Conservation (phyloP, 2,329 filamentous ascomycete species). For the Alternaria triticimaculans region DNA sequence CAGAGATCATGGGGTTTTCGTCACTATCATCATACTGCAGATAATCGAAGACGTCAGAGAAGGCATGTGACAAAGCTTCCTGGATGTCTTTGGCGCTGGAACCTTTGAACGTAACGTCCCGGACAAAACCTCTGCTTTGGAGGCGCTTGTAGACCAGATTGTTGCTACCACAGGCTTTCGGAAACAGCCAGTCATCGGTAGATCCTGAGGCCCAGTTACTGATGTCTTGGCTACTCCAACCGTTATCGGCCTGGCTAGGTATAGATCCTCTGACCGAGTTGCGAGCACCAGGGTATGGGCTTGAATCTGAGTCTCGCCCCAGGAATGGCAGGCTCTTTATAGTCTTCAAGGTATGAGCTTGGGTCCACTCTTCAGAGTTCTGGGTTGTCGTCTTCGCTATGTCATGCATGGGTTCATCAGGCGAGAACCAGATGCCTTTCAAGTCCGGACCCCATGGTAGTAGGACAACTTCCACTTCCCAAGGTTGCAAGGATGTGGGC, state of each 20-base stretch:
- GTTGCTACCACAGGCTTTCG: constrained; percentile 70
- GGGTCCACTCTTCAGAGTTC: constrained; percentile 57
- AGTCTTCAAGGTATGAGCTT: constrained; percentile 33
- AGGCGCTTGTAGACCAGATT: constrained; percentile 72
- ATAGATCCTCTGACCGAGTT: constrained; percentile 20
- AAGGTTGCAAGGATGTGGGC: constrained; percentile 69
- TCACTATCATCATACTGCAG: constrained; percentile 37
- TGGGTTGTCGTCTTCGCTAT: constrained; percentile 45
- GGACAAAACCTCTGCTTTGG: constrained; percentile 75
- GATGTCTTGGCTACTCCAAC: constrained; percentile 58
- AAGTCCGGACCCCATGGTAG: constrained; percentile 70
- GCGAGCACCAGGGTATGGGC: constrained; percentile 22
- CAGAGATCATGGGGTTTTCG: constrained; percentile 31
- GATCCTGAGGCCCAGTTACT: constrained; percentile 56
- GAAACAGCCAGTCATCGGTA: constrained; percentile 66
- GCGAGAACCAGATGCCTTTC: constrained; percentile 60
- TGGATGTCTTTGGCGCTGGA: constrained; percentile 73
- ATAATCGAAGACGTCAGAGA: constrained; percentile 60
- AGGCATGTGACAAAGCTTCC: constrained; percentile 66
- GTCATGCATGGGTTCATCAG: constrained; percentile 50
- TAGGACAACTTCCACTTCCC: constrained; percentile 78
- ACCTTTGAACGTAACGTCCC: constrained; percentile 66
- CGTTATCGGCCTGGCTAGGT: constrained; percentile 49
- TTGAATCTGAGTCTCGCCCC: constrained; percentile 34
- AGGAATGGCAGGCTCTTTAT: constrained; percentile 10